These are phyloP conservation scores for Apiospora rasikravindrae DNA, from an alignment of 2,329 filamentous ascomycete genomes.

Conservation along the genomic window DNA sequence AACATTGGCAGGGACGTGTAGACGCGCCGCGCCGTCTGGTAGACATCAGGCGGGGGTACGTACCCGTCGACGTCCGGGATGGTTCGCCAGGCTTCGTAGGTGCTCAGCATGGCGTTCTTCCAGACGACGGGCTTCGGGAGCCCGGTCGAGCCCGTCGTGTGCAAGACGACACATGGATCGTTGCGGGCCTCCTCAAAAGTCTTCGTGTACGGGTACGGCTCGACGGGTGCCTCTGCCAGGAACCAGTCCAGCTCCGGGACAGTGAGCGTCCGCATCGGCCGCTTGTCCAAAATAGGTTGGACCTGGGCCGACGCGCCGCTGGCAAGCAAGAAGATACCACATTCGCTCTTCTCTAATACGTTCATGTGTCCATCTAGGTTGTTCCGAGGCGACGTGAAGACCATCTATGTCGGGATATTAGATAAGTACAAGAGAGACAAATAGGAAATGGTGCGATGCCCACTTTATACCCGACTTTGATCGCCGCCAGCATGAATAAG, in stretches of 20 bases:
- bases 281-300: conserved; percentile 3
- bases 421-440: not conserved
- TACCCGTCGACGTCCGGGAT: conserved; percentile 24
- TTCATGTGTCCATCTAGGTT: conserved; percentile 21
- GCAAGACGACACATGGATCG: conserved; percentile 22
- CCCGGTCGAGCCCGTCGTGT: conserved; percentile 23
- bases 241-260: conserved; percentile 18
- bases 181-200: conserved; percentile 19
- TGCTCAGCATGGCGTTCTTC: conserved; percentile 28
- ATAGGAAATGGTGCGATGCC: not conserved
- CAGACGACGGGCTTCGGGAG: conserved; percentile 25
- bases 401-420: conserved; percentile 7
- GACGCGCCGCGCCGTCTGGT: conserved; percentile 24
- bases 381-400: conserved; percentile 22
- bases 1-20: conserved; percentile 31
- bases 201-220: conserved; percentile 20
- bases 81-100: conserved; percentile 30
- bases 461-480: conserved; percentile 22
- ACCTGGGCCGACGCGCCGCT: not conserved
- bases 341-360: conserved; percentile 14
- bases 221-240: not conserved
- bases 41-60: conserved; percentile 21
- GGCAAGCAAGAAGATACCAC: conserved; percentile 12
- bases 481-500: conserved; percentile 21
- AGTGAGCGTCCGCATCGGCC: conserved; percentile 11